phyloP scores from a whole-genome alignment of 495 filamentous ascomycete species.

The Chaetomium tenue region DNA sequence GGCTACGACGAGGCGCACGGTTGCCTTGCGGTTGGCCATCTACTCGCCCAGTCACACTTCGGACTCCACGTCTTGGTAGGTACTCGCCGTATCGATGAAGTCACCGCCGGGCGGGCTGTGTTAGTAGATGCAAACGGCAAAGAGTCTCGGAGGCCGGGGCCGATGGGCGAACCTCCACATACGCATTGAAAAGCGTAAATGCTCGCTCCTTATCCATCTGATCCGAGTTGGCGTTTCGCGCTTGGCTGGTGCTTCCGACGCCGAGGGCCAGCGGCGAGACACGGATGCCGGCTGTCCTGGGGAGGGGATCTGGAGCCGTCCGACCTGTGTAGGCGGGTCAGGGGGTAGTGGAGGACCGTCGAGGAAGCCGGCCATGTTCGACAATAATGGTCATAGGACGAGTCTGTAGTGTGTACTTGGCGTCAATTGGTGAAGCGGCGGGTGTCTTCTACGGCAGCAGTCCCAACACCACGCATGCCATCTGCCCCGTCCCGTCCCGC shows the following conservation, averaged over 20 bases:
- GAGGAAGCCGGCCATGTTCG: neutral
- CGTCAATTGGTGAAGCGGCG: neutral
- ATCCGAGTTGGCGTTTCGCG: neutral
- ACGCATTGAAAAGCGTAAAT: neutral
- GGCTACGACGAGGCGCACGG: conserved; percentile 57
- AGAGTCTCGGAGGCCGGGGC: neutral
- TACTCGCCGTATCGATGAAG: conserved; percentile 69
- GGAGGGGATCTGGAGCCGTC: conserved; percentile 1
- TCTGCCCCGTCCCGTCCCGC: neutral
- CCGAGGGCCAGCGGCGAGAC: neutral
- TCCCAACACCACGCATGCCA: neutral
- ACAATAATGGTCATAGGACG: neutral
- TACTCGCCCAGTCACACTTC: conserved; percentile 64
- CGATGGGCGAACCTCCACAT: neutral
- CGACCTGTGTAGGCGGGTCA: neutral
- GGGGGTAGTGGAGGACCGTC: neutral
- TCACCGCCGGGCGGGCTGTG: conserved; percentile 36
- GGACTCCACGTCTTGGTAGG: conserved; percentile 62
- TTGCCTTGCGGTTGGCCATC: conserved; percentile 49
- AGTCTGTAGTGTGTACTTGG: neutral
- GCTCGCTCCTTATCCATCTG: neutral
- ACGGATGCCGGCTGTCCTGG: neutral
- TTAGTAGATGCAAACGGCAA: neutral
- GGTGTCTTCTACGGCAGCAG: too few relatives aligned
- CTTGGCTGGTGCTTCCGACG: neutral